Evolutionary conservation across 352 stramenopile species (phyloP), one percentile per base, ranked within the genome.

Genomic region (Hyaloperonospora brassicae): DNA sequence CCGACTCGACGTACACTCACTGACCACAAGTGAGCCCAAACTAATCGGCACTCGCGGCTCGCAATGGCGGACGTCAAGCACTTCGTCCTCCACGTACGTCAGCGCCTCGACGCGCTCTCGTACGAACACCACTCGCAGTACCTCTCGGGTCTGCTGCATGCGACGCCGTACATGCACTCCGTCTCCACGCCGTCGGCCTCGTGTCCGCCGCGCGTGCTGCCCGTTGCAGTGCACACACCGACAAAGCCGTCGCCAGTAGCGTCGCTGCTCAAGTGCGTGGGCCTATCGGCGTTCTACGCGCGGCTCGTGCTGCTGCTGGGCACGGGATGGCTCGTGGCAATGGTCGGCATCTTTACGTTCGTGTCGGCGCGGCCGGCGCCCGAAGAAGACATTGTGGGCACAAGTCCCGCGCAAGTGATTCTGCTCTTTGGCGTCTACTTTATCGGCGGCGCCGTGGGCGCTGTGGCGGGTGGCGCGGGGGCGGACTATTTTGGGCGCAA

Each of bases 401-500:
- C 46, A 13, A 72, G 59, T 50, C 68, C 62, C 4, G 55, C 53
- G 6, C 52, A 68, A 52, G 49, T 63, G 2, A 68, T 70, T 13
- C 40, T 85, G 1, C 40, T 70, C 8, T 50, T 74, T 14, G 58
- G 61, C 39, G 59, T 73, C 8, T 72, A 76, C 39, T 86, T 80
- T 42, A 17, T 72, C 5, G 76, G 72, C 5, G 64, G 68, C 24
- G 61, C 68, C 7, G n/a, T 78, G n/a, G 80, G 80, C 40, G 71
- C 64, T 5, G 5, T 83, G 2, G 35, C 71, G 21, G 74, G 80
- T 47, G 80, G 80, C 11, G 65, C 75, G 17, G 65, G 73, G 12
- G 77, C 73, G 13, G 80, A 90, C 51, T 63, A 86, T 50, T 86
- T 71, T 53, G 77, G 77, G 11, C 65, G 76, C 6, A 60, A 69